A percentile compares a stretch with the other conserved stretches of the same genome.
Conservation (phyloP, 1,139 yeast species). For the Pichia cactophila region DNA sequence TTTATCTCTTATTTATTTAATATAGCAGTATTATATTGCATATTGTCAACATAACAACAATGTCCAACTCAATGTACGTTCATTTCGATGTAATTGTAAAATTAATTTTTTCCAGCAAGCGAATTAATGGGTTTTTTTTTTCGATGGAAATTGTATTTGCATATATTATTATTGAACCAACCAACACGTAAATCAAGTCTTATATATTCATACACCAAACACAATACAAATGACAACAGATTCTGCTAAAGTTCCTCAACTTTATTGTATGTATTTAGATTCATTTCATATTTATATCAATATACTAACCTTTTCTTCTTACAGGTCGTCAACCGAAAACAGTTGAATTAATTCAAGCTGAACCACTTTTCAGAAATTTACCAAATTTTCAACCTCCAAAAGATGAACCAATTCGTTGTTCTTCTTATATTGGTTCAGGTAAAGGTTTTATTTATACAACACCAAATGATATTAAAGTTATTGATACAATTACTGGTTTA, state of each 20-base stretch:
- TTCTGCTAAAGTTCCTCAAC: slow-evolving; percentile 10
- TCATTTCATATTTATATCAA: neutral
- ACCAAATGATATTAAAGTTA: slow-evolving; percentile 49
- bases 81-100: no score
- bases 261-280: slow-evolving; percentile 1
- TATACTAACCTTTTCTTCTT: neutral
- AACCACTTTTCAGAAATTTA: slow-evolving; percentile 35
- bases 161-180: no score
- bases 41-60: no score
- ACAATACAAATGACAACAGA: neutral
- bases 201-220: no score
- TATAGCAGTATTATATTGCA: no score
- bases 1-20: neutral
- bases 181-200: neutral
- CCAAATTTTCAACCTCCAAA: slow-evolving; percentile 31
- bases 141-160: no score
- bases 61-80: no score
- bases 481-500: slow-evolving; percentile 47
- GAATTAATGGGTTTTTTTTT: no score
- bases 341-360: slow-evolving; percentile 51
- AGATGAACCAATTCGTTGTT: slow-evolving; percentile 26
- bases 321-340: slow-evolving; percentile 49
- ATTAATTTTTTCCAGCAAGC: no score
- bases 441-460: slow-evolving; percentile 50
- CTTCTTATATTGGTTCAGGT: slow-evolving; percentile 49